Conservation (phyloP, 805 yeast genomes). For the Hanseniaspora taiwanica region DNA sequence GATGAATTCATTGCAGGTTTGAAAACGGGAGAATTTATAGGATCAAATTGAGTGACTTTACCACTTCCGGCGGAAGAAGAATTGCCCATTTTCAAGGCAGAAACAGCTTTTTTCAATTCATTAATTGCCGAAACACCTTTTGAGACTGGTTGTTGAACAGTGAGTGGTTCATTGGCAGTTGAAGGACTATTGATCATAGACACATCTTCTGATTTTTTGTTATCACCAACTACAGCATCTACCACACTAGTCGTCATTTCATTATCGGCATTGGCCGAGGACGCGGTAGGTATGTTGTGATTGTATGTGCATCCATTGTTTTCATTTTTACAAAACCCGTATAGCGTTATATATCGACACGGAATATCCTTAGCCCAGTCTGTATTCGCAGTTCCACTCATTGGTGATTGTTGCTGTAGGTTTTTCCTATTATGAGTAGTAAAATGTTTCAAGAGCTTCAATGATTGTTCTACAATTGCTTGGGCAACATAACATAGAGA, state of each 20-base stretch:
- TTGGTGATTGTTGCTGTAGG: neutral
- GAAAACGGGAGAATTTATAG: neutral
- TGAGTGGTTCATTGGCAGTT: no score
- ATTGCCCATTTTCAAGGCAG: neutral
- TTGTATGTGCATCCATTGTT: constrained; percentile 78
- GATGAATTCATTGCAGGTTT: neutral
- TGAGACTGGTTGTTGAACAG: neutral
- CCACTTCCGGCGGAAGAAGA: neutral
- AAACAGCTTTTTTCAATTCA: neutral
- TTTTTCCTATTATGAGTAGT: no score
- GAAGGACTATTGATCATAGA: no score
- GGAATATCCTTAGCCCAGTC: constrained; percentile 60
- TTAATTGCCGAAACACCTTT: neutral
- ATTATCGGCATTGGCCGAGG: neutral
- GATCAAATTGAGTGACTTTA: constrained; percentile 2
- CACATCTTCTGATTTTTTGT: no score
- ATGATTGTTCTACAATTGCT: no score
- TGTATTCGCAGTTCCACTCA: constrained; percentile 6
- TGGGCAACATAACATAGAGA: no score
- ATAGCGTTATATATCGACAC: constrained; percentile 71
- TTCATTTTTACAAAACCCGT: constrained; percentile 80
- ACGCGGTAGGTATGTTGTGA: constrained; percentile 37
- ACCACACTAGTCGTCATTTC: constrained; percentile 1
- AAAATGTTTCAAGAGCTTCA: no score
- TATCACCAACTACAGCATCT: no score